Evolutionary conservation across 257 asterid genomes (phyloP).

Genomic region (Solanum ahanhuiri): DNA sequence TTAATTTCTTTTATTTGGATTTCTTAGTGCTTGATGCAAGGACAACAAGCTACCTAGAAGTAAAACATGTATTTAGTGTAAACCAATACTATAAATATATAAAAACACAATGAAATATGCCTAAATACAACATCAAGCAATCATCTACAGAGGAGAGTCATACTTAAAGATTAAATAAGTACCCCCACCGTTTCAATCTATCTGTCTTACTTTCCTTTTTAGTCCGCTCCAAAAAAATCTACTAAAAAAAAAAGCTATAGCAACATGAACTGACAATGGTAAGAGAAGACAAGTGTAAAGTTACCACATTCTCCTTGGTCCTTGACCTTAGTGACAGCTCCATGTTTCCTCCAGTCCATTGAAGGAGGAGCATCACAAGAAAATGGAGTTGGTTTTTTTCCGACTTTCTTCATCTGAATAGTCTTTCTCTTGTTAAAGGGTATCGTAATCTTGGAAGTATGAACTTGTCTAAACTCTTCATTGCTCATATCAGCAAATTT

Average conservation of each 20-base stretch:
- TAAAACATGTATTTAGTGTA: not conserved
- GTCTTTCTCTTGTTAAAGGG: not conserved
- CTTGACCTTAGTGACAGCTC: conserved; percentile 23
- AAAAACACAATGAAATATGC: not conserved
- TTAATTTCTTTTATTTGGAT: not conserved
- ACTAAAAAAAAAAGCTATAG: not conserved
- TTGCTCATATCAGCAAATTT: conserved; percentile 24
- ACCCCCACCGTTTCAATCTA: not conserved
- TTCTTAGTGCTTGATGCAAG: not conserved
- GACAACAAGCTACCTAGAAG: not conserved
- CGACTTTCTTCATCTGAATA: not conserved
- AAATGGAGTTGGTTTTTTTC: not conserved
- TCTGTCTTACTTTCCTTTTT: not conserved
- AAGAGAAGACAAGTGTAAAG: not conserved
- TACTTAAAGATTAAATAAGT: not conserved
- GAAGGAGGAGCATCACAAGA: conserved; percentile 15
- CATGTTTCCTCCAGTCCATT: conserved; percentile 27
- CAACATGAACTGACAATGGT: not conserved
- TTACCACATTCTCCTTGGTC: conserved; percentile 20
- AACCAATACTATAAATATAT: not conserved
- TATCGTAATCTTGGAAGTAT: not conserved
- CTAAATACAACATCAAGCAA: not conserved
- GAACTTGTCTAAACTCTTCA: conserved; percentile 15
- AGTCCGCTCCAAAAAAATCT: not conserved
- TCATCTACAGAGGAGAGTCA: not conserved